phyloP scores from a whole-genome alignment of 73 alveolate species.

The Paramecium octaurelia region DNA sequence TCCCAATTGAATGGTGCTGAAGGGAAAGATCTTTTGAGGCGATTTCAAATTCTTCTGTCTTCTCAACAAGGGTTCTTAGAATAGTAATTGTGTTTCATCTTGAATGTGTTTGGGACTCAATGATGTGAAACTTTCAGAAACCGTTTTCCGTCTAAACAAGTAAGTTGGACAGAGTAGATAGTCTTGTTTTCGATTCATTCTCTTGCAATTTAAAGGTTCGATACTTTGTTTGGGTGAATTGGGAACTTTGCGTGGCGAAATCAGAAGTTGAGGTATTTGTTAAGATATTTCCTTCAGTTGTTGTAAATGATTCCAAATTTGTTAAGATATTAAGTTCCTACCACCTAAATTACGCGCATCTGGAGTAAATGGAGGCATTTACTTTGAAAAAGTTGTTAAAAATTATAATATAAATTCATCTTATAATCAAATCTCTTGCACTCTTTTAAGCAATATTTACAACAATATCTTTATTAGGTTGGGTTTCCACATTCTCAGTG shows the following conservation, averaged over 20 bases:
- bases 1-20: slow-evolving; percentile 8
- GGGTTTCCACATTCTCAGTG: not conserved
- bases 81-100: slow-evolving; percentile 9
- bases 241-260: not conserved
- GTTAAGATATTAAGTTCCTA: not conserved
- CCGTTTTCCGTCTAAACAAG: slow-evolving; percentile 18
- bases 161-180: slow-evolving; percentile 18
- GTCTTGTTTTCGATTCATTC: not conserved
- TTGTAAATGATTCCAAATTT: slow-evolving; percentile 30
- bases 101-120: slow-evolving; percentile 8
- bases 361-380: slow-evolving; percentile 47
- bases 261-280: not conserved
- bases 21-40: not conserved
- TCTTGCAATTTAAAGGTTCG: not conserved
- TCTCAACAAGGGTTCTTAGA: not conserved
- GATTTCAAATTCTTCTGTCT: not conserved
- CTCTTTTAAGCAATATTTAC: not conserved
- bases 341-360: slow-evolving; percentile 41
- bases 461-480: not conserved
- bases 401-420: not conserved
- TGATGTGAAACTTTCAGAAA: slow-evolving; percentile 33
- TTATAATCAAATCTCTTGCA: slow-evolving; percentile 2
- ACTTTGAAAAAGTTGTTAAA: slow-evolving; percentile 10
- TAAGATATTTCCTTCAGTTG: not conserved
- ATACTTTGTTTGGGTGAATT: not conserved